Evolutionary conservation across 1,139 yeast genomes (phyloP).

Genomic region (Candida gigantensis): DNA sequence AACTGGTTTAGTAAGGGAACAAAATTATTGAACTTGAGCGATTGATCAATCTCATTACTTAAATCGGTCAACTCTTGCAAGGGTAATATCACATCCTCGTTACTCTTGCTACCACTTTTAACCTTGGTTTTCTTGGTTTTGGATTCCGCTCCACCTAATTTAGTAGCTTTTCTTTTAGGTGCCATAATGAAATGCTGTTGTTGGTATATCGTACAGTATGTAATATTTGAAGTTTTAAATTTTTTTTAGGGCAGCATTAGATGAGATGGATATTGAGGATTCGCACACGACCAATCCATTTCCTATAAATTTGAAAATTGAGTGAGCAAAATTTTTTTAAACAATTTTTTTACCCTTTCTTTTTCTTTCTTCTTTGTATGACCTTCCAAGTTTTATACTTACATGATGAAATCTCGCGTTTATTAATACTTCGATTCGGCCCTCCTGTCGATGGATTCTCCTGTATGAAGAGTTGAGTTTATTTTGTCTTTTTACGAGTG

Average conservation of each 20-base stretch:
- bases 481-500: too few relatives aligned
- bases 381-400: constrained; percentile 59
- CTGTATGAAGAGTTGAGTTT: constrained; percentile 33
- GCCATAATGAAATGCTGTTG: too few relatives aligned
- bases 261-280: constrained; percentile 9
- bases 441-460: constrained; percentile 35
- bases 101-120: too few relatives aligned
- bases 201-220: too few relatives aligned
- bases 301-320: too few relatives aligned
- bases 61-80: constrained; percentile 33
- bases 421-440: constrained; percentile 33
- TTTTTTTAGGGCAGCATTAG: not conserved
- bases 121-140: constrained; percentile 8
- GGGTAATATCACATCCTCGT: constrained; percentile 19
- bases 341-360: constrained; percentile 5
- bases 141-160: constrained; percentile 8
- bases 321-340: too few relatives aligned
- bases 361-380: constrained; percentile 30
- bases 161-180: constrained; percentile 22
- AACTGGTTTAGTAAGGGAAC: constrained; percentile 45
- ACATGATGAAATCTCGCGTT: constrained; percentile 66
- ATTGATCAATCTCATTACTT: constrained; percentile 28
- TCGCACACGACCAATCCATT: constrained; percentile 25
- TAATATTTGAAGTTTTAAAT: too few relatives aligned
- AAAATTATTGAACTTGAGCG: constrained; percentile 52